Evolutionary conservation across 228 moss, liverwort and hornwort species (phyloP).

Genomic region (Sphagnum magellanicum): DNA sequence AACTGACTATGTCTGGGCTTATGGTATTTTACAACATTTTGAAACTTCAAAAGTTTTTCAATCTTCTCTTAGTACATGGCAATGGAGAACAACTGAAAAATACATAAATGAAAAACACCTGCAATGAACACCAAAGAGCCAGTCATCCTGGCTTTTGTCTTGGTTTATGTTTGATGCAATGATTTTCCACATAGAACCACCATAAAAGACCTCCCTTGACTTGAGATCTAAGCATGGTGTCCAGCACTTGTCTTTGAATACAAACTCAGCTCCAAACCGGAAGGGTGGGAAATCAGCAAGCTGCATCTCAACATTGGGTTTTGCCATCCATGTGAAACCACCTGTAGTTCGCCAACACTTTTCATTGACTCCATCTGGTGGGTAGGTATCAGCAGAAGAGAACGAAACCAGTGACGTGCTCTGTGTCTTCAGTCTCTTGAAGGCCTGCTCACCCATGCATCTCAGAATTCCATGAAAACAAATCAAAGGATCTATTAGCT

Average conservation of each 20-base stretch:
- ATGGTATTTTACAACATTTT: too few relatives aligned
- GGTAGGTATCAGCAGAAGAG: conserved; percentile 22
- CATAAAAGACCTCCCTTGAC: conserved; percentile 34
- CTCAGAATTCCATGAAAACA: not conserved
- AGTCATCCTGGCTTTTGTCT: conserved; percentile 29
- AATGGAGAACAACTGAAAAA: too few relatives aligned
- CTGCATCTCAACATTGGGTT: conserved; percentile 43
- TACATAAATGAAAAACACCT: not conserved
- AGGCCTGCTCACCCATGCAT: conserved; percentile 13
- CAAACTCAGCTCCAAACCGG: conserved; percentile 41
- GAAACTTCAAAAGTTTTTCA: too few relatives aligned
- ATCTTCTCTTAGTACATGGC: too few relatives aligned
- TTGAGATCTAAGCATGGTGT: conserved; percentile 21
- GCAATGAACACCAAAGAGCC: conserved; percentile 42
- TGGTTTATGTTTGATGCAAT: conserved; percentile 28
- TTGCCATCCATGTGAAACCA: conserved; percentile 40
- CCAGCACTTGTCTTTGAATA: conserved; percentile 43
- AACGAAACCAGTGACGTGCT: conserved; percentile 28
- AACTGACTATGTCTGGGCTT: too few relatives aligned
- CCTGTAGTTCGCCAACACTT: conserved; percentile 37
- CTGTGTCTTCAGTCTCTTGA: conserved; percentile 23
- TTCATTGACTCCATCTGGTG: conserved; percentile 23
- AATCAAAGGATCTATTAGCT: too few relatives aligned
- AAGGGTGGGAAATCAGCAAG: conserved; percentile 46
- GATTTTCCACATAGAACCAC: conserved; percentile 54